Percentiles rank a stretch among this genome's conserved stretches.
phyloP scores from a whole-genome alignment of 306 rosid species.

The Quercus agrifolia region DNA sequence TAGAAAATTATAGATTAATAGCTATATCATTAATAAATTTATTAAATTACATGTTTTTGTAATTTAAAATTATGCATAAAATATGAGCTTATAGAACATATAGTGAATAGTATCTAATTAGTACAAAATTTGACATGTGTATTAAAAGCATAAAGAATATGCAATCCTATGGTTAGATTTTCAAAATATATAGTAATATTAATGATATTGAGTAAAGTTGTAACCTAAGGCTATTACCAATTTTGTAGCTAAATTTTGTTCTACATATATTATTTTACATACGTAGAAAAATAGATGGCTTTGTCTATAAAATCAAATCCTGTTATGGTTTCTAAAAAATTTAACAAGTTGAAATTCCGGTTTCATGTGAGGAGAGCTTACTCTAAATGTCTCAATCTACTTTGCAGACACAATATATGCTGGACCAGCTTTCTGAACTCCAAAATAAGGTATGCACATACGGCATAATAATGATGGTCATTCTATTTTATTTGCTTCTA shows the following conservation, averaged over 20 bases:
- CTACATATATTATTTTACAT: no score
- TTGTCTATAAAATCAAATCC: neutral
- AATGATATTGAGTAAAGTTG: no score
- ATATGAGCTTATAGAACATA: no score
- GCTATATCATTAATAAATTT: fast-evolving
- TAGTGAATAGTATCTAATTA: fast-evolving
- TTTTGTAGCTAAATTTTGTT: no score
- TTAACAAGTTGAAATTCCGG: neutral
- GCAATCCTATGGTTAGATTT: no score
- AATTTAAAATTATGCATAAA: no score
- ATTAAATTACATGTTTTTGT: no score
- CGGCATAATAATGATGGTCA: neutral
- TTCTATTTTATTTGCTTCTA: constrained; percentile 3
- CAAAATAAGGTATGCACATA: constrained; percentile 65
- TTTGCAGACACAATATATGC: constrained; percentile 94
- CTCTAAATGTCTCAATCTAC: constrained; percentile 5
- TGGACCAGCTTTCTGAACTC: constrained; percentile 90
- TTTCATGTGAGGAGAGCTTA: neutral
- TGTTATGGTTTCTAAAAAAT: neutral
- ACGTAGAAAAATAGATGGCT: neutral
- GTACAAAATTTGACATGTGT: no score
- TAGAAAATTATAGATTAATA: no score
- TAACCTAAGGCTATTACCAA: fast-evolving
- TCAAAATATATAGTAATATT: no score
- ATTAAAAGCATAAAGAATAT: no score